Evolutionary conservation across 768 basidiomycete genomes (phyloP), one percentile per base, ranked within the genome.

Genomic region (Tulasnella sp.): DNA sequence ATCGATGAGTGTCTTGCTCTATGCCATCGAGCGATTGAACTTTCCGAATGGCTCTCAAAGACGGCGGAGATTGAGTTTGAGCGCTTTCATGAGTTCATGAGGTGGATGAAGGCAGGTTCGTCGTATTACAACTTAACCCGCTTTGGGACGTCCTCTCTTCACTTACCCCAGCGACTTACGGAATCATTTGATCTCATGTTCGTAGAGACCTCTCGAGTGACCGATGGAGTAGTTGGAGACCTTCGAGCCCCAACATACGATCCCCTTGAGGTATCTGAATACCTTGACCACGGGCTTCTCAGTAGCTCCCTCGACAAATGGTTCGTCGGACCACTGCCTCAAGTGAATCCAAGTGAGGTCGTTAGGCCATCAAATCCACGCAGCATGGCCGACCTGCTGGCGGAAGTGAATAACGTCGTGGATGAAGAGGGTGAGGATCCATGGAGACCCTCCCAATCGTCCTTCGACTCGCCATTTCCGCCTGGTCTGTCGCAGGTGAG

Each of bases 71-170:
- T 87, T 83, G 94, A 96, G 84, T 87, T 93, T 44, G 87, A 87
- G 82, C 90, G 91, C 69, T 96, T 96, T 87, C 91, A 89, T 82
- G 92, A 95, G 82, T 95, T 96, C 83, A 90, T 95, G 79, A 88
- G 88, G 20, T 96, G 94, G 91, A 86, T 96, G 81, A 75, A 75
- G 31, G 73, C 69, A 42, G 81, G 81, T 82, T 24, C 24, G 81
- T 80, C 80, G 31, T 58, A 24, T 64, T 24, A 24, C 72, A 34
- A 22, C 34, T 42, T 28, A 34, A 50, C 77, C 44, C 48, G 46
- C 20, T 77, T 77, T 77, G 11, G 64, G 64, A 22, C 28, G 18
- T 69, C 34, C n/a, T 37, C 6, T 28, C 64, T 69, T 69, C 64
- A 69, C 64, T 37, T 69, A n/a, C 34, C 31, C 28, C 31, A 31